These are phyloP conservation scores for Trichoderma lentiforme DNA, from an alignment of 2,329 filamentous ascomycete genomes.

Conservation along the genomic window DNA sequence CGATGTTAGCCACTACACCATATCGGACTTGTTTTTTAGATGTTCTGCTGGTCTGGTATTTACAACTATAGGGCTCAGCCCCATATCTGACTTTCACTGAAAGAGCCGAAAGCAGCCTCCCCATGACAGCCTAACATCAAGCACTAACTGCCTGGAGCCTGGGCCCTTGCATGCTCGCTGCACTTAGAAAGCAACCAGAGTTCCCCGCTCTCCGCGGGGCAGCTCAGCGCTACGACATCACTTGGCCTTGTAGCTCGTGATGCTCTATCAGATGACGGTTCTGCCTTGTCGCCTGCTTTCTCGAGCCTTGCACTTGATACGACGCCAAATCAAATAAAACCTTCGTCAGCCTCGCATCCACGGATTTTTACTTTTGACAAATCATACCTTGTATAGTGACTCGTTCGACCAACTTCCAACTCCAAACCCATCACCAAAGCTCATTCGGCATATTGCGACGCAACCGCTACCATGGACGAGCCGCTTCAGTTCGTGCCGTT, in stretches of 20 bases:
- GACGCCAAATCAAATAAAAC: not conserved
- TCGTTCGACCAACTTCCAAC: not conserved
- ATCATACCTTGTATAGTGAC: not conserved
- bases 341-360: not conserved
- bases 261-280: constrained; percentile 26
- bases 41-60: accelerated
- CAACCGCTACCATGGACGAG: constrained; percentile 45
- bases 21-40: constrained; percentile 27
- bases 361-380: not conserved
- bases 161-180: constrained; percentile 2
- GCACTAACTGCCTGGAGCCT: not conserved
- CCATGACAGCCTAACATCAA: not conserved
- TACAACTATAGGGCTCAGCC: not conserved
- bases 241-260: constrained; percentile 24
- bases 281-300: constrained; percentile 6
- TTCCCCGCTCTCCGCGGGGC: constrained; percentile 27
- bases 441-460: not conserved
- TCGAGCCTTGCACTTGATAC: not conserved
- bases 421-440: not conserved
- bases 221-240: constrained; percentile 21
- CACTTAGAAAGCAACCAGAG: not conserved
- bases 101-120: not conserved
- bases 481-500: constrained; percentile 76
- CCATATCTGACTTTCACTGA: not conserved
- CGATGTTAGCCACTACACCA: constrained; percentile 39